These are phyloP conservation scores for Tuber aestivum DNA, from an alignment of 495 filamentous ascomycete genomes.

Conservation along the genomic window DNA sequence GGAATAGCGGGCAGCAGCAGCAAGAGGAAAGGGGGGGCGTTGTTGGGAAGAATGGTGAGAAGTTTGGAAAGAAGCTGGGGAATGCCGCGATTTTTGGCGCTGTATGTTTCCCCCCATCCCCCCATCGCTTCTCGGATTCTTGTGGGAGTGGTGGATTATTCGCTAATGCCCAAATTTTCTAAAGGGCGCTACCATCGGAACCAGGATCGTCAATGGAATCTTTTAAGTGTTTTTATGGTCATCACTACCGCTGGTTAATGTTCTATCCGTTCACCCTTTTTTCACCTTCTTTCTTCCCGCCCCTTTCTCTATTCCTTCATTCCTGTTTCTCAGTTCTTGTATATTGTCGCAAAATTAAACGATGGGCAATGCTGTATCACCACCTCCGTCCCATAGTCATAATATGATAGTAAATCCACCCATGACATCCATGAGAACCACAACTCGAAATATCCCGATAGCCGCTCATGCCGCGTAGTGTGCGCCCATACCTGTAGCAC, in stretches of 20 bases:
- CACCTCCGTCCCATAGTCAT: neutral
- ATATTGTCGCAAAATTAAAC: neutral
- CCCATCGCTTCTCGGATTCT: neutral
- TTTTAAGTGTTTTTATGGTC: conserved; percentile 53
- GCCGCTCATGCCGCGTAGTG: neutral
- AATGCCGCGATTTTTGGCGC: conserved; percentile 59
- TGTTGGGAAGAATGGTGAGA: conserved; percentile 57
- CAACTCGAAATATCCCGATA: neutral
- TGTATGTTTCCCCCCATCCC: conserved; percentile 18
- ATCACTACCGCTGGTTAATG: neutral
- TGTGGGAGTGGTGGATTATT: no score
- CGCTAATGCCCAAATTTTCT: neutral
- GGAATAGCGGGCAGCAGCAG: conserved; percentile 21
- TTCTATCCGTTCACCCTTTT: neutral
- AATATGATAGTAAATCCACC: neutral
- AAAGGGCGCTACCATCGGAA: conserved; percentile 71
- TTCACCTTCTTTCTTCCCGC: neutral
- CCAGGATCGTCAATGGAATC: conserved; percentile 87
- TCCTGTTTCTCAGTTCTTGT: neutral
- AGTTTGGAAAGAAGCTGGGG: conserved; percentile 72
- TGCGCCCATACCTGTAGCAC: no score
- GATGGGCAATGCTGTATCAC: neutral
- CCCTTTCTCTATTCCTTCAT: neutral
- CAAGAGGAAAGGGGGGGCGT: conserved; percentile 46
- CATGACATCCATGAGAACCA: neutral